Base-by-base conservation (phyloP, 352 stramenopile species). In the Globisporangium splendens region DNA sequence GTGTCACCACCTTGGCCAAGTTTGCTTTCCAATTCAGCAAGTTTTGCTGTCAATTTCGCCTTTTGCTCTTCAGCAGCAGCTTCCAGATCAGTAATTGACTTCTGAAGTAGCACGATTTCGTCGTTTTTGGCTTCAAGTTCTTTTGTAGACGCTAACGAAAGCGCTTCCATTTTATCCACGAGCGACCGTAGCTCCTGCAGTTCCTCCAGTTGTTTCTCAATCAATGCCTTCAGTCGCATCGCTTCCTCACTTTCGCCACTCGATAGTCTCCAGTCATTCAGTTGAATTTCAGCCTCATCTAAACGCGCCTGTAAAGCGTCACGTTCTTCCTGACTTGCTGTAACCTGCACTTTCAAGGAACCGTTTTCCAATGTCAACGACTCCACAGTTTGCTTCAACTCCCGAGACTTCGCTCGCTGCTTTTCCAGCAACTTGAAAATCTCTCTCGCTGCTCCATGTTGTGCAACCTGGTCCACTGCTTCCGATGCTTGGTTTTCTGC, bases 21-120 rank as follows among this genome's bases (percentile, higher is more conserved):
- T 50, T 86, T 72, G n/a, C 70, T 66, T 57, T 88, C 73, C 4
- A 86, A 60, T 53, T 84, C 69, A 7, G 66, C 59, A n/a, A 88
- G 63, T 0, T 59, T 80, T 15, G 62, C 53, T 47, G 77, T 70
- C 33, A 59, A 61, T 35, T 83, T 85, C 8, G 66, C 61, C 46
- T 69, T 69, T 24, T 73, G 43, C 65, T 50, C 58, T 46, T 53
- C 56, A 22, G 54, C 60, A 47, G 79, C 49, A 28, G 65, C 43
- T 53, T 72, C 54, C 50, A 60, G 65, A 15, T 51, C 46, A 22
- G 64, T 57, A 46, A 79, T 61, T 18, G 65, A 28, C 21, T 75
- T 61, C 44, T 78, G 57, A 18, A 78, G 48, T 31, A 64, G 63
- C 14, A 50, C 54, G 6, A 75, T 65, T n/a, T 60, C 65, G 6